Conservation (phyloP, 2,329 filamentous ascomycete species). For the Chaetomium sp. region DNA sequence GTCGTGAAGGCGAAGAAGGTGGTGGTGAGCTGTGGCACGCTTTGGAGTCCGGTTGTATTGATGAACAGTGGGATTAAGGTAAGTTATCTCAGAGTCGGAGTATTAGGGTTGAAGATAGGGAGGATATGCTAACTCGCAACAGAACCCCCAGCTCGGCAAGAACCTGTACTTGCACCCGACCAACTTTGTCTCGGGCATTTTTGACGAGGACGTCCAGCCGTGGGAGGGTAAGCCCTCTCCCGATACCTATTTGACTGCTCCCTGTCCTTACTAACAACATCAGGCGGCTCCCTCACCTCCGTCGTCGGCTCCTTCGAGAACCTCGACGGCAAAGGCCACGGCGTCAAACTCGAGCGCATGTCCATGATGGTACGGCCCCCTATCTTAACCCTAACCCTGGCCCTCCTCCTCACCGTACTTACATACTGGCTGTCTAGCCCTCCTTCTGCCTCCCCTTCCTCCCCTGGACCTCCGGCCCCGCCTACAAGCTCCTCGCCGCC, state of each 20-base stretch:
- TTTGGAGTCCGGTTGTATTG: constrained; percentile 72
- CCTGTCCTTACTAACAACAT: constrained; percentile 17
- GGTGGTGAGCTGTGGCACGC: constrained; percentile 67
- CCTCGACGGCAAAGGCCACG: constrained; percentile 72
- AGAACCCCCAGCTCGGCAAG: constrained; percentile 73
- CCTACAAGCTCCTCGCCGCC: constrained; percentile 65
- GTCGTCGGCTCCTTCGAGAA: constrained; percentile 75
- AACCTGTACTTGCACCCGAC: constrained; percentile 80
- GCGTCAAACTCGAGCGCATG: constrained; percentile 70
- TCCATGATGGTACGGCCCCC: constrained; percentile 49
- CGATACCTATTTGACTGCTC: neutral
- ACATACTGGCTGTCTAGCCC: constrained; percentile 42
- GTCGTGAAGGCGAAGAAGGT: constrained; percentile 73
- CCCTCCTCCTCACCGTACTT: neutral
- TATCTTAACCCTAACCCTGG: neutral
- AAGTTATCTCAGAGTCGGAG: too few relatives aligned
- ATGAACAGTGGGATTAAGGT: constrained; percentile 69
- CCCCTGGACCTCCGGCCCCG: constrained; percentile 60
- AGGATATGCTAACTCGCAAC: constrained; percentile 19
- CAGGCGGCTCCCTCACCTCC: constrained; percentile 71
- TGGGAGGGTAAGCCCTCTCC: constrained; percentile 47
- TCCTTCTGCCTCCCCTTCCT: constrained; percentile 55
- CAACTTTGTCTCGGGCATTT: constrained; percentile 52
- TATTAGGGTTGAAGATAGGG: neutral
- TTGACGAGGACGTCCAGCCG: constrained; percentile 61